Percentiles rank a stretch among this genome's conserved stretches.
Evolutionary conservation across 129 eudicot species (phyloP).

Genomic region (Artemisia argyi): DNA sequence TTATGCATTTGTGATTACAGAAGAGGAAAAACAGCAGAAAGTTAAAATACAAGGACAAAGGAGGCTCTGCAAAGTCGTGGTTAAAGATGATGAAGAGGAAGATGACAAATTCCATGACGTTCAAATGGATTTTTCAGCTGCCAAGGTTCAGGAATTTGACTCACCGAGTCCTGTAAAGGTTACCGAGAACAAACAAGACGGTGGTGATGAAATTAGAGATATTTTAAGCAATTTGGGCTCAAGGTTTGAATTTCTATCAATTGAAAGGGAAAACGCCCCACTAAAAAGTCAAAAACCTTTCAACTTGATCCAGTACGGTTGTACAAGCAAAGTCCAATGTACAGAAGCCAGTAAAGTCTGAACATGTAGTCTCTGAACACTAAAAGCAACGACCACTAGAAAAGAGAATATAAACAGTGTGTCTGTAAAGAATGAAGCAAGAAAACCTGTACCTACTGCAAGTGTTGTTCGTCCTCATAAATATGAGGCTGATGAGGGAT

Average conservation of each 20-base stretch:
- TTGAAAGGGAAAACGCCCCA: slow-evolving; percentile 58
- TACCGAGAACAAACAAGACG: slow-evolving; percentile 22
- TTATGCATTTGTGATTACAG: slow-evolving; percentile 24
- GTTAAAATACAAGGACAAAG: slow-evolving; percentile 78
- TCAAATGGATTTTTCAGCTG: slow-evolving; percentile 27
- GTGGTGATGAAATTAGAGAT: slow-evolving; percentile 79
- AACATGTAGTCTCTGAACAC: no score
- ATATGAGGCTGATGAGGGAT: slow-evolving; percentile 9
- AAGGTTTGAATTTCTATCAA: slow-evolving; percentile 66
- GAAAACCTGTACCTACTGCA: slow-evolving; percentile 15
- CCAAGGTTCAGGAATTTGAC: slow-evolving; percentile 51
- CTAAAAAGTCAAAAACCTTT: slow-evolving; percentile 21
- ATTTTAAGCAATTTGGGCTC: slow-evolving; percentile 73
- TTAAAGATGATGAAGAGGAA: slow-evolving; percentile 31
- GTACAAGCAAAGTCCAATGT: slow-evolving; percentile 23
- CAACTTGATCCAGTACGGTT: slow-evolving; percentile 31
- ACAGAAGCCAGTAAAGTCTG: slow-evolving; percentile 25
- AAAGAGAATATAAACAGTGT: no score
- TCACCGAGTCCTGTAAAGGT: slow-evolving; percentile 54
- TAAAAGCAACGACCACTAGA: no score
- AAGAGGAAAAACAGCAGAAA: slow-evolving; percentile 39
- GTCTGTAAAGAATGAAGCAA: no score
- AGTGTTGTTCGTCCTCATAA: slow-evolving; percentile 8
- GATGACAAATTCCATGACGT: slow-evolving; percentile 14
- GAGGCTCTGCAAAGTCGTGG: slow-evolving; percentile 77